These are phyloP conservation scores for Barbarea vulgaris DNA, from an alignment of 345 rosid genomes.

Conservation along the genomic window DNA sequence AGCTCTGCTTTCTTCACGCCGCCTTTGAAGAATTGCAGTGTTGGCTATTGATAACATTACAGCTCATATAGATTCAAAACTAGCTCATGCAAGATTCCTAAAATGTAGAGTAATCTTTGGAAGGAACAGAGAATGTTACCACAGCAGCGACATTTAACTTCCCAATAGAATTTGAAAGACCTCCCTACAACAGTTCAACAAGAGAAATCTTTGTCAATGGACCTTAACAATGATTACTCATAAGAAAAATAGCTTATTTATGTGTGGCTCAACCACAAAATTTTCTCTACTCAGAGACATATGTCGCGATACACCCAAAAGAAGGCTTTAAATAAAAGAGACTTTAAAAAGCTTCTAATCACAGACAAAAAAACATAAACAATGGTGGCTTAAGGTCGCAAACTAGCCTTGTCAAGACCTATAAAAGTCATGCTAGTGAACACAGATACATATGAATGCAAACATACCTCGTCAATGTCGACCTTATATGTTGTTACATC, in stretches of 20 bases:
- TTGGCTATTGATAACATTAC: slow-evolving; percentile 53
- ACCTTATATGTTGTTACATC: slow-evolving; percentile 66
- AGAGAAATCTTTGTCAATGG: not conserved
- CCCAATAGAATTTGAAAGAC: slow-evolving; percentile 48
- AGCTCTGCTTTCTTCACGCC: slow-evolving; percentile 70
- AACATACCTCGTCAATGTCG: slow-evolving; percentile 75
- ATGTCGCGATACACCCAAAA: not conserved
- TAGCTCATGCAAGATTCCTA: not conserved
- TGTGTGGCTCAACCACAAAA: not conserved
- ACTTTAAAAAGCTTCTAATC: not conserved
- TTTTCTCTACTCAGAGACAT: not conserved
- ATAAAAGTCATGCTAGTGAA: not conserved
- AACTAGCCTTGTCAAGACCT: not conserved
- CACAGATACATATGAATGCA: not conserved
- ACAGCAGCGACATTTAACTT: slow-evolving; percentile 56
- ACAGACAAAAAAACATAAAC: not conserved
- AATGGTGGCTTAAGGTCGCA: not conserved
- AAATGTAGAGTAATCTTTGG: slow-evolving; percentile 1
- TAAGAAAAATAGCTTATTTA: not conserved
- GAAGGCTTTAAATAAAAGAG: not conserved
- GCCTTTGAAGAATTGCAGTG: slow-evolving; percentile 64
- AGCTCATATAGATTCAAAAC: not conserved
- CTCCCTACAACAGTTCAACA: slow-evolving; percentile 53
- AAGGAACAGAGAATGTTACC: slow-evolving; percentile 47
- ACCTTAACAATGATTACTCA: not conserved